These are phyloP conservation scores for Neodidymelliopsis sp. DNA, from an alignment of 2,329 filamentous ascomycete species.

Conservation along the genomic window DNA sequence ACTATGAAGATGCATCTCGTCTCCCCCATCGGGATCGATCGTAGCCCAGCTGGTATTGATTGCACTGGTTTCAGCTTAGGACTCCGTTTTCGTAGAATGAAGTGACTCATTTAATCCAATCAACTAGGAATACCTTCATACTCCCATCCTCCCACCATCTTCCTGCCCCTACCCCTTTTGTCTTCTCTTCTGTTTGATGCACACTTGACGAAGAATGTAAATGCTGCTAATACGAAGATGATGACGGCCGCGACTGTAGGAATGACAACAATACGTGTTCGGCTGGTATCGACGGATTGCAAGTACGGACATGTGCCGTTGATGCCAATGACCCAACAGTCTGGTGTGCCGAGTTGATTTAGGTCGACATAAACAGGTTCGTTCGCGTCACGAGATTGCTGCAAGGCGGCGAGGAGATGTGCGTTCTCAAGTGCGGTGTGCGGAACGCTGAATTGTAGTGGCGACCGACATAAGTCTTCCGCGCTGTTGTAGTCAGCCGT, in stretches of 20 bases:
- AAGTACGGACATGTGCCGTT: slow-evolving; percentile 67
- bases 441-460: slow-evolving; percentile 63
- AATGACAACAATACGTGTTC: slow-evolving; percentile 62
- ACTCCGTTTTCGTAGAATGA: neutral
- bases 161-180: slow-evolving; percentile 59
- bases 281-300: slow-evolving; percentile 51
- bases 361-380: slow-evolving; percentile 64
- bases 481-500: slow-evolving; percentile 55
- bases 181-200: slow-evolving; percentile 66
- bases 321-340: slow-evolving; percentile 67
- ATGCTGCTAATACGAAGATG: slow-evolving; percentile 65
- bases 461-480: slow-evolving; percentile 56
- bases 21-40: no score
- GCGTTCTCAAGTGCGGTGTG: slow-evolving; percentile 69
- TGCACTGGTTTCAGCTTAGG: neutral
- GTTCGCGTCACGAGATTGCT: slow-evolving; percentile 12
- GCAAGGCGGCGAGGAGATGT: slow-evolving; percentile 57
- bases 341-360: slow-evolving; percentile 63
- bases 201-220: slow-evolving; percentile 71
- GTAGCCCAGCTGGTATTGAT: no score
- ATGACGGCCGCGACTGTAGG: slow-evolving; percentile 69
- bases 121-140: slow-evolving; percentile 70
- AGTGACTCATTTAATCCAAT: neutral
- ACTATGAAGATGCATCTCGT: neutral
- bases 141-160: slow-evolving; percentile 63